Evolutionary conservation across 1,139 yeast genomes (phyloP).

Genomic region (Pichia sp.): DNA sequence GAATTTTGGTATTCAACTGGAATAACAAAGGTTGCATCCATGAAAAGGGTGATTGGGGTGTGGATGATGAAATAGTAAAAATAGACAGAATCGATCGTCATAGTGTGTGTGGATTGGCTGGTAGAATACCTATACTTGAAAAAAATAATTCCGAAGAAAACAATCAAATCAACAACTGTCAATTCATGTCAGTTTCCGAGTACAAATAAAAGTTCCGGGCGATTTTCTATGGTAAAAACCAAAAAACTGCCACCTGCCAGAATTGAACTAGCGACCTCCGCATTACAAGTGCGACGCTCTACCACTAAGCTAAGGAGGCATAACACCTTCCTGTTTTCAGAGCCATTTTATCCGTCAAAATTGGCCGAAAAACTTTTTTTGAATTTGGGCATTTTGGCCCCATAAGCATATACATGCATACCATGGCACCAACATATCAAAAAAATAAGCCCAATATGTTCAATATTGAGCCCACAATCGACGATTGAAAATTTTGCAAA

Average conservation of each 20-base stretch:
- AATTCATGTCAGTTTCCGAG: background rate
- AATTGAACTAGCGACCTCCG: conserved; percentile 96
- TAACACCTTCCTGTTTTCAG: too few relatives aligned
- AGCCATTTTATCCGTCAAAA: too few relatives aligned
- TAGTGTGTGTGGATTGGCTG: background rate
- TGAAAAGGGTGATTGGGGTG: conserved; percentile 68
- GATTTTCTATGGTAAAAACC: too few relatives aligned
- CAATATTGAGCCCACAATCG: too few relatives aligned
- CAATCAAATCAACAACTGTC: background rate
- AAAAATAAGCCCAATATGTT: too few relatives aligned
- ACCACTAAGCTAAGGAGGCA: conserved; percentile 79
- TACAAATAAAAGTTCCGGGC: too few relatives aligned
- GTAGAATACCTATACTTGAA: background rate
- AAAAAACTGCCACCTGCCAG: conserved; percentile 78
- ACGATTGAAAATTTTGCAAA: too few relatives aligned
- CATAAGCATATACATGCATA: too few relatives aligned
- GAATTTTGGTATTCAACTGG: conserved; percentile 49
- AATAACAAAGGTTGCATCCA: conserved; percentile 72
- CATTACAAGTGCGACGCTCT: conserved; percentile 97
- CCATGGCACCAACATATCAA: too few relatives aligned
- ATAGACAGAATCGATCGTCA: conserved; percentile 47
- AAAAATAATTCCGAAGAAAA: background rate
- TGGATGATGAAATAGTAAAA: conserved; percentile 56
- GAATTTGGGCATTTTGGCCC: too few relatives aligned
- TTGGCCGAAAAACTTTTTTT: too few relatives aligned